phyloP scores from a whole-genome alignment of 495 filamentous ascomycete genomes.

The Pyrenula aspistea region DNA sequence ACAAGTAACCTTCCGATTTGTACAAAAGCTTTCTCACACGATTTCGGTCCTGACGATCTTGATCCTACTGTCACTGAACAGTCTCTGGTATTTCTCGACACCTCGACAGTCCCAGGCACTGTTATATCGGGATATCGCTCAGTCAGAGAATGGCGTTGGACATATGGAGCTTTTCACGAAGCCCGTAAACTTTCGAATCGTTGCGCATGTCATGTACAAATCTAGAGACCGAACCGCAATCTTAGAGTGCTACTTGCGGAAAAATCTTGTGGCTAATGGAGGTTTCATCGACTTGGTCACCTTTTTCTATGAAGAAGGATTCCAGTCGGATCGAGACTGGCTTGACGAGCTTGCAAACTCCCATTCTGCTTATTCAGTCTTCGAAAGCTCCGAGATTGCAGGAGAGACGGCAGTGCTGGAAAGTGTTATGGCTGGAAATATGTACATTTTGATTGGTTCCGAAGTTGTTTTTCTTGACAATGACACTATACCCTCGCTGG shows the following conservation, averaged over 20 bases:
- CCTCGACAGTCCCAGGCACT: too few relatives aligned
- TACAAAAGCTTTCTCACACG: too few relatives aligned
- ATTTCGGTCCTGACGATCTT: too few relatives aligned
- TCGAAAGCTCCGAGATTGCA: too few relatives aligned
- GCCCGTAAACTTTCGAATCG: constrained; percentile 28
- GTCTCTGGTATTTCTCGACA: too few relatives aligned
- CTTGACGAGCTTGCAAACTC: constrained; percentile 19
- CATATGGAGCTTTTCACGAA: constrained; percentile 32
- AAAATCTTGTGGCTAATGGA: constrained; percentile 37
- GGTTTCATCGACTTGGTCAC: constrained; percentile 41
- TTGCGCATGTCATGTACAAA: constrained; percentile 39
- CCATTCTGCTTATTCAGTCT: constrained; percentile 17
- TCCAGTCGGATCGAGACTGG: constrained; percentile 31
- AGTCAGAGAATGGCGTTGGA: too few relatives aligned
- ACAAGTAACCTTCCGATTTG: too few relatives aligned
- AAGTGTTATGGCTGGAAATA: constrained; percentile 13
- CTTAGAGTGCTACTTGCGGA: constrained; percentile 42
- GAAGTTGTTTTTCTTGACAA: constrained; percentile 43
- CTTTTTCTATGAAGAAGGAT: constrained; percentile 37
- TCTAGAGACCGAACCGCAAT: constrained; percentile 31
- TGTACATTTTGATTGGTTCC: constrained; percentile 46
- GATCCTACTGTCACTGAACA: too few relatives aligned
- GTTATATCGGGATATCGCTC: too few relatives aligned
- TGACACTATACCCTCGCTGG: constrained; percentile 36
- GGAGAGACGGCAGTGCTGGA: constrained; percentile 11